Conservation (phyloP, 1,284 basidiomycete species). For the Cryptococcus neoformans region DNA sequence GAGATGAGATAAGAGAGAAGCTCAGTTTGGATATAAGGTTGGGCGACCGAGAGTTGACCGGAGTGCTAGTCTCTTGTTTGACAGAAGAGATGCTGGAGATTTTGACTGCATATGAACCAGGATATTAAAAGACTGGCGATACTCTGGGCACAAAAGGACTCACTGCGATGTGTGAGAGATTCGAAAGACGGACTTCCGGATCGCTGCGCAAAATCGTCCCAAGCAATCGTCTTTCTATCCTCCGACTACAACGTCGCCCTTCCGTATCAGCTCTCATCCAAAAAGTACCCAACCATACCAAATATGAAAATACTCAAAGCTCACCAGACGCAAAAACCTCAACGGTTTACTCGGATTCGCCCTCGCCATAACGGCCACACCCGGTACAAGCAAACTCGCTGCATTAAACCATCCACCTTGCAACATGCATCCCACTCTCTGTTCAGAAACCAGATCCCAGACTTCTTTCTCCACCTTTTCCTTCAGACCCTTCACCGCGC, state of each 20-base stretch:
- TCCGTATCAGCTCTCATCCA: not conserved
- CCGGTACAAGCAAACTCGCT: slow-evolving; percentile 24
- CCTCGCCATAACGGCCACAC: slow-evolving; percentile 16
- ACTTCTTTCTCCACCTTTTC: slow-evolving; percentile 87
- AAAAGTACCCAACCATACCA: not conserved
- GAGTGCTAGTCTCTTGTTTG: slow-evolving; percentile 67
- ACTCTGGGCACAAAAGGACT: slow-evolving; percentile 10
- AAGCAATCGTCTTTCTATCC: slow-evolving; percentile 36
- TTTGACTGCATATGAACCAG: slow-evolving; percentile 55
- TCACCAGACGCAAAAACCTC: slow-evolving; percentile 39
- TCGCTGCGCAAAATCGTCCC: slow-evolving; percentile 33
- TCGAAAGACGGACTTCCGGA: slow-evolving; percentile 27
- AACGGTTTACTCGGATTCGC: slow-evolving; percentile 28
- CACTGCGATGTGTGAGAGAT: slow-evolving; percentile 58
- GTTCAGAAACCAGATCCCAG: slow-evolving; percentile 86
- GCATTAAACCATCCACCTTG: slow-evolving; percentile 48
- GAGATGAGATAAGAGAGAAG: slow-evolving; percentile 65
- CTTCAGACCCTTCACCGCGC: slow-evolving; percentile 80
- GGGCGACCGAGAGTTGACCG: slow-evolving; percentile 52
- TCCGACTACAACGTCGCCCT: slow-evolving; percentile 22
- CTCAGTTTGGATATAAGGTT: slow-evolving; percentile 62
- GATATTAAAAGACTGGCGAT: not conserved
- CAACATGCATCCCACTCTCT: slow-evolving; percentile 54
- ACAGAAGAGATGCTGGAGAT: slow-evolving; percentile 73
- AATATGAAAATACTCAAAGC: slow-evolving; percentile 1